phyloP scores from a whole-genome alignment of 768 basidiomycete genomes.

The Russula sp. region DNA sequence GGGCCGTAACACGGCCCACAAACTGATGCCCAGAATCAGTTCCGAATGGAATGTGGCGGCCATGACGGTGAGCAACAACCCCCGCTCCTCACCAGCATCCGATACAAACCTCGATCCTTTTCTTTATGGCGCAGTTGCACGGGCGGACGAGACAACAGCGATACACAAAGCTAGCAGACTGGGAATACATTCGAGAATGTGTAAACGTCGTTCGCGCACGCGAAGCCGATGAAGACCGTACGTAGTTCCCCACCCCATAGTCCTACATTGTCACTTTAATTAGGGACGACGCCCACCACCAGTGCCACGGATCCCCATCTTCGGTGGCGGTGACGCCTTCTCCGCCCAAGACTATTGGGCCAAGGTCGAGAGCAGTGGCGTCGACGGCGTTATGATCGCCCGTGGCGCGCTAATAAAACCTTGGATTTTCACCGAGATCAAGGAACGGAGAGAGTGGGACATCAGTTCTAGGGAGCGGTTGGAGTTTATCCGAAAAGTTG shows the following conservation, averaged over 20 bases:
- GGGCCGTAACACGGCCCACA: slow-evolving; percentile 78
- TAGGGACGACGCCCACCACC: background rate
- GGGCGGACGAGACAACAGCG: slow-evolving; percentile 93
- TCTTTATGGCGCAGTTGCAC: slow-evolving; percentile 62
- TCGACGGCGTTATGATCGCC: slow-evolving; percentile 94
- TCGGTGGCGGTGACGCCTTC: slow-evolving; percentile 94
- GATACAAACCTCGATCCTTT: background rate
- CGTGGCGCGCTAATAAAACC: slow-evolving; percentile 95
- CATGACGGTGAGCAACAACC: slow-evolving; percentile 37
- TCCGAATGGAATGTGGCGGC: slow-evolving; percentile 48
- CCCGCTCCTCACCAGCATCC: background rate
- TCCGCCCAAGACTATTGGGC: slow-evolving; percentile 79
- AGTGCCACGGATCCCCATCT: slow-evolving; percentile 88
- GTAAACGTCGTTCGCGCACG: slow-evolving; percentile 67
- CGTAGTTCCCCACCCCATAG: slow-evolving; percentile 22
- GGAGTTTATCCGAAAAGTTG: slow-evolving; percentile 67
- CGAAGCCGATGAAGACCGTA: slow-evolving; percentile 67
- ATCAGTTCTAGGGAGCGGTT: slow-evolving; percentile 80
- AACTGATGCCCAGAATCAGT: slow-evolving; percentile 74
- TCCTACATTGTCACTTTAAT: background rate
- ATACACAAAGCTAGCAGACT: slow-evolving; percentile 88
- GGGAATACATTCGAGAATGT: slow-evolving; percentile 88
- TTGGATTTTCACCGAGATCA: slow-evolving; percentile 93
- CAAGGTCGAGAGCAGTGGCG: slow-evolving; percentile 68
- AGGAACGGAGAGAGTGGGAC: slow-evolving; percentile 90